Conservation (phyloP, 2,329 filamentous ascomycete genomes). For the Eutypa lata region DNA sequence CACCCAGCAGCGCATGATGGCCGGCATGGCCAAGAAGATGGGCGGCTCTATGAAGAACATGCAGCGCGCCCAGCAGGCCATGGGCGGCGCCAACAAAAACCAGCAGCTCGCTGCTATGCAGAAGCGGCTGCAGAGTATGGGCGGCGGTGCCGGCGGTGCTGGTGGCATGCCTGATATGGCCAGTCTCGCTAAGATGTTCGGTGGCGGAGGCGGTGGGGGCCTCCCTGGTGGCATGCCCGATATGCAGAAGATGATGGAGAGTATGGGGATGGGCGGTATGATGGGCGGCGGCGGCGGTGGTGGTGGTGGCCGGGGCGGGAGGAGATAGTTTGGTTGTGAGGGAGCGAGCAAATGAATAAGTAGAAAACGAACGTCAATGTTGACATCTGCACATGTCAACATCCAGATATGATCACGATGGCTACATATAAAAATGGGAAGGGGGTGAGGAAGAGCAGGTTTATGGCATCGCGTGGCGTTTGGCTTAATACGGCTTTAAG, state of each 20-base stretch:
- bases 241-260: constrained; percentile 78
- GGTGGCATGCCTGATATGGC: constrained; percentile 77
- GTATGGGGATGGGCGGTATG: constrained; percentile 63
- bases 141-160: constrained; percentile 65
- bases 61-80: constrained; percentile 85
- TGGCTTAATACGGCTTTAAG: constrained; percentile 2
- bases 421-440: not conserved
- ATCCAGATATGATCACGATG: not conserved
- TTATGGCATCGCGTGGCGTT: constrained; percentile 24
- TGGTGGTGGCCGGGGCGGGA: constrained; percentile 30
- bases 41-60: constrained; percentile 97
- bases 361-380: no score
- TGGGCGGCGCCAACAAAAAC: constrained; percentile 86
- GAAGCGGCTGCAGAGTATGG: constrained; percentile 90
- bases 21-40: constrained; percentile 98
- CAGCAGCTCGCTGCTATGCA: constrained; percentile 98
- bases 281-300: constrained; percentile 39
- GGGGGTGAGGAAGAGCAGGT: not conserved
- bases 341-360: not conserved
- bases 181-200: constrained; percentile 89
- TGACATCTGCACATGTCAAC: no score
- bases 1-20: constrained; percentile 99
- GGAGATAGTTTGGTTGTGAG: constrained; percentile 10
- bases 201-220: constrained; percentile 65
- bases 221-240: constrained; percentile 67